Percentiles rank a stretch among this genome's conserved stretches.
Conservation (phyloP, 805 yeast genomes). For the Candida hungchunana region DNA sequence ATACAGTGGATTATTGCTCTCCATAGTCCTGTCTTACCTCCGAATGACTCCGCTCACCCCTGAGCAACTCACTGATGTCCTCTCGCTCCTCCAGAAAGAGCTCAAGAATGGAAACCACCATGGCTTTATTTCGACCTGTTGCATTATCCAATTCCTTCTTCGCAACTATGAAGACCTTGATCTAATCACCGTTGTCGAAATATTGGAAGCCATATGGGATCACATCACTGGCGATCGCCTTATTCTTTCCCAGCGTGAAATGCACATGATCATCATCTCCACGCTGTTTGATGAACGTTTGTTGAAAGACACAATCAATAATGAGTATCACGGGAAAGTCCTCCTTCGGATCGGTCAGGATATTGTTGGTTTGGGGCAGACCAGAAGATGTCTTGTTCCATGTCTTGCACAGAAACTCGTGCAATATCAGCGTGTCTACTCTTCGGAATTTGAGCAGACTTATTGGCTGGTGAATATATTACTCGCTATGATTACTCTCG, state of each 20-base stretch:
- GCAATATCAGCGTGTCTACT: conserved; percentile 35
- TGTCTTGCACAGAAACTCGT: conserved; percentile 44
- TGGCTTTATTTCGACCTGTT: conserved; percentile 14
- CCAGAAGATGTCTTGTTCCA: conserved; percentile 70
- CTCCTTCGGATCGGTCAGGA: conserved; percentile 34
- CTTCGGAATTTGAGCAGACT: conserved; percentile 34
- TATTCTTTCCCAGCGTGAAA: conserved; percentile 56
- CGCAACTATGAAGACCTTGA: conserved; percentile 17
- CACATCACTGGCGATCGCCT: conserved; percentile 54
- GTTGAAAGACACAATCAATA: conserved; percentile 33
- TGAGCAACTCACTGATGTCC: conserved; percentile 16
- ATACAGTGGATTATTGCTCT: conserved; percentile 26
- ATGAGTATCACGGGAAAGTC: conserved; percentile 25
- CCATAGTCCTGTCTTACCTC: conserved; percentile 20
- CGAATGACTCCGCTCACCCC: conserved; percentile 19
- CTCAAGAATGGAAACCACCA: conserved; percentile 13
- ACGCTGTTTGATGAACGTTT: conserved; percentile 40
- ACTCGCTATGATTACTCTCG: conserved; percentile 39
- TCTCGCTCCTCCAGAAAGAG: conserved; percentile 18
- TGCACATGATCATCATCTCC: conserved; percentile 57
- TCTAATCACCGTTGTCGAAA: conserved; percentile 28
- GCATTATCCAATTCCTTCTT: conserved; percentile 17
- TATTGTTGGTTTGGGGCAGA: conserved; percentile 45
- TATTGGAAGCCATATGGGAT: conserved; percentile 50
- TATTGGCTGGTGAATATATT: conserved; percentile 51